Conservation (phyloP, 768 basidiomycete species). For the Phanerochaete carnosa region DNA sequence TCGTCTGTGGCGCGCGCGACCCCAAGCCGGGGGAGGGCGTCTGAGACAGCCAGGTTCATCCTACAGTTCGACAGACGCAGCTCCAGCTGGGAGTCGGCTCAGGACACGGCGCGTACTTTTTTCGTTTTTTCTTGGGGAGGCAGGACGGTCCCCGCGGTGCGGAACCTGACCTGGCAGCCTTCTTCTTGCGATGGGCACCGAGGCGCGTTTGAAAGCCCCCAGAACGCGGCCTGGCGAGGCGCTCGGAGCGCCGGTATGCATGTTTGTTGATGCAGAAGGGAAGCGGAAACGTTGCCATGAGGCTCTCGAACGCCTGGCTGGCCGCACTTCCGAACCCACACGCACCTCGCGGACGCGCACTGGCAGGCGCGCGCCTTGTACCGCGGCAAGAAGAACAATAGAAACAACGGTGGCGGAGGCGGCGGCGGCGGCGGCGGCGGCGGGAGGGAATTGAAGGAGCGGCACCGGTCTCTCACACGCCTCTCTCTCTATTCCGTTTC, state of each 20-base stretch:
- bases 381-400: no score
- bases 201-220: neutral
- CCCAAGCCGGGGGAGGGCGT: no score
- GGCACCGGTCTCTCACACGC: neutral
- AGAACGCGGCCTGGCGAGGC: neutral
- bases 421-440: neutral
- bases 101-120: no score
- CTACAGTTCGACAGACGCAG: no score
- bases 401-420: no score
- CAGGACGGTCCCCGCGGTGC: no score
- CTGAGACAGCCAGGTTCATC: no score
- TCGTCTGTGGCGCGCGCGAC: no score
- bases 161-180: no score
- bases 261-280: neutral
- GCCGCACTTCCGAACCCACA: neutral
- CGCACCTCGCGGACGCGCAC: neutral
- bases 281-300: neutral
- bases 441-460: neutral
- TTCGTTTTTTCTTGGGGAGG: no score
- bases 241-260: neutral
- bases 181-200: neutral
- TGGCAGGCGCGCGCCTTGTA: neutral
- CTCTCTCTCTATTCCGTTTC: neutral
- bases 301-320: neutral
- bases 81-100: no score